These are phyloP conservation scores for Albatrellus sp. DNA, from an alignment of 1,284 basidiomycete species.

Conservation along the genomic window DNA sequence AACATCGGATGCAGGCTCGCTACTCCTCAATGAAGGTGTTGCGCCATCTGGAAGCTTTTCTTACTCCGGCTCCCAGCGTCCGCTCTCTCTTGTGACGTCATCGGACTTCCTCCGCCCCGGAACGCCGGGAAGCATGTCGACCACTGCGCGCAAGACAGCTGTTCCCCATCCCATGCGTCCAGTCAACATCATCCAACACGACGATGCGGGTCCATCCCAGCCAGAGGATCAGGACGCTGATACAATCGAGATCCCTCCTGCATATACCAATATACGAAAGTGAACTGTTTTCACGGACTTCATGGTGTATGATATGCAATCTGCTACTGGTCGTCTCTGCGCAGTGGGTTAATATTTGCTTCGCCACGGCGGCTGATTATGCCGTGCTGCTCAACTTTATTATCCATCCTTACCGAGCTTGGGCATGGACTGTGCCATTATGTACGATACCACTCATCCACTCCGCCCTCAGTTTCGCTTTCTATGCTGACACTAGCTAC, in stretches of 20 bases:
- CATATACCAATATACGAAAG: slow-evolving; percentile 41
- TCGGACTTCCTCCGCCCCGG: slow-evolving; percentile 8
- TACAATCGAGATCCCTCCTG: slow-evolving; percentile 70
- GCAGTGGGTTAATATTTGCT: no score
- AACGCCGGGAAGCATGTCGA: slow-evolving; percentile 13
- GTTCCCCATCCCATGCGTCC: slow-evolving; percentile 39
- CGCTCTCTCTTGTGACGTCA: slow-evolving; percentile 14
- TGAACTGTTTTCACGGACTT: neutral
- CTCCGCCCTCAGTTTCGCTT: neutral
- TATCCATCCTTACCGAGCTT: neutral
- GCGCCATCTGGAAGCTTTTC: no score
- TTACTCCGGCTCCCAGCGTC: slow-evolving; percentile 5
- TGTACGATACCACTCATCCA: slow-evolving; percentile 1
- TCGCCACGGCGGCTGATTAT: neutral
- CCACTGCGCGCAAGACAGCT: slow-evolving; percentile 33
- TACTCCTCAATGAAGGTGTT: slow-evolving; percentile 12
- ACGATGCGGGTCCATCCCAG: slow-evolving; percentile 55
- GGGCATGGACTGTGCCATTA: neutral
- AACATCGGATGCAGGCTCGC: slow-evolving; percentile 16
- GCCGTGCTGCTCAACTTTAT: neutral
- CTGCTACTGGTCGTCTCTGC: no score
- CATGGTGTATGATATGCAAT: neutral
- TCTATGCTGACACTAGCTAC: neutral
- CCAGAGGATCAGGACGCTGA: slow-evolving; percentile 34
- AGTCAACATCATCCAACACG: slow-evolving; percentile 72